phyloP scores from a whole-genome alignment of 164 flowering plant genomes.

The Berberis vulgaris region DNA sequence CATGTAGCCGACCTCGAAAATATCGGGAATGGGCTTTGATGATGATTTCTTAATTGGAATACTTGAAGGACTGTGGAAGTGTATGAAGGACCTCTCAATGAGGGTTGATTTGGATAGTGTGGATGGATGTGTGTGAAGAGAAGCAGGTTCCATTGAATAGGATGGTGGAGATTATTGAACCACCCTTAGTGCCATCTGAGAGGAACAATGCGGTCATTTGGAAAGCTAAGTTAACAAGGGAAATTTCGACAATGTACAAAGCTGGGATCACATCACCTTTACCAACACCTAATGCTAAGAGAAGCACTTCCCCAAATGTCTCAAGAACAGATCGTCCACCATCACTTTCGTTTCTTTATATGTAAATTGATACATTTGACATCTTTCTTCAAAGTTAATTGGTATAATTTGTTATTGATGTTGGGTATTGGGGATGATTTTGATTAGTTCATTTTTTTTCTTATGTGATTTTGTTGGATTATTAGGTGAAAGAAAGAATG shows the following conservation, averaged over 20 bases:
- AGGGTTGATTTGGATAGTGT: conserved; percentile 30
- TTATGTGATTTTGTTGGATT: no score
- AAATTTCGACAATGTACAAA: conserved; percentile 62
- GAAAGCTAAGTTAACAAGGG: conserved; percentile 27
- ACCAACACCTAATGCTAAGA: conserved; percentile 32
- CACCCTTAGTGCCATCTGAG: conserved; percentile 46
- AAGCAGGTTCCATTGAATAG: conserved; percentile 32
- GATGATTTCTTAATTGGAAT: conserved; percentile 7
- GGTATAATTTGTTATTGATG: no score
- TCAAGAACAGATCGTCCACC: conserved; percentile 28
- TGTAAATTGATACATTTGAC: no score
- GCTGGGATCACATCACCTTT: conserved; percentile 32
- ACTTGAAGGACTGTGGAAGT: conserved; percentile 7
- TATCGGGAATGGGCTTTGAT: no score
- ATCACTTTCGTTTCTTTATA: conserved; percentile 13
- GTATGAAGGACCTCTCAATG: conserved; percentile 9
- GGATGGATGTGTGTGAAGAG: conserved; percentile 73
- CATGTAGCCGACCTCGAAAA: no score
- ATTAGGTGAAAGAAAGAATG: no score
- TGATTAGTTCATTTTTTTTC: no score
- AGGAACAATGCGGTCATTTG: conserved; percentile 34
- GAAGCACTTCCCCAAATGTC: conserved; percentile 56
- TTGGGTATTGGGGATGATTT: no score
- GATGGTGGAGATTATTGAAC: conserved; percentile 32
- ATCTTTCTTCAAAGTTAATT: no score